Evolutionary conservation across 768 basidiomycete species (phyloP).

Genomic region (Suillus americanus): DNA sequence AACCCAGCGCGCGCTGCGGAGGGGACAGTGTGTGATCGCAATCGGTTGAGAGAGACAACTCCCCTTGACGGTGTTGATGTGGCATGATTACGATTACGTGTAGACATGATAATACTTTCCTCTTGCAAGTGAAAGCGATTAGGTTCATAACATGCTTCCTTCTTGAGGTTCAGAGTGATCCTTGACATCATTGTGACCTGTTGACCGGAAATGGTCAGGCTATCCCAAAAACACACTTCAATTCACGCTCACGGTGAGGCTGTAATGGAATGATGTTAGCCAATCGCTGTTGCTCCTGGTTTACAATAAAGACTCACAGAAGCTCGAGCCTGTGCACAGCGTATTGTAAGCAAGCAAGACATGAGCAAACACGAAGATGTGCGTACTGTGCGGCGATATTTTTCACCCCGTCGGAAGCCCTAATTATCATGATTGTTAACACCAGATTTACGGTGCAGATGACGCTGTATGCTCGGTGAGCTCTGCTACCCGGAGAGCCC

Average conservation of each 20-base stretch:
- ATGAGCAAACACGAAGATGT: not conserved
- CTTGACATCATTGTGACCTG: constrained; percentile 69
- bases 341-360: not conserved
- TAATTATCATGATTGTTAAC: constrained; percentile 39
- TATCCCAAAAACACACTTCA: not conserved
- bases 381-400: constrained; percentile 36
- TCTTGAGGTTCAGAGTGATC: constrained; percentile 61
- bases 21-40: not conserved
- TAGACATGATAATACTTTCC: not conserved
- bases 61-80: not conserved
- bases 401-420: constrained; percentile 27
- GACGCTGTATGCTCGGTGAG: constrained; percentile 22
- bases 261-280: constrained; percentile 29
- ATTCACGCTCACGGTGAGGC: constrained; percentile 14
- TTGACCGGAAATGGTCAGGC: constrained; percentile 3
- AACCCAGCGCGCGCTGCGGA: not conserved
- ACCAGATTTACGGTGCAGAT: constrained; percentile 39
- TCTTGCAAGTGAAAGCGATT: not conserved
- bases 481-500: not conserved
- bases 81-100: not conserved
- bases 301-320: constrained; percentile 32
- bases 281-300: constrained; percentile 35
- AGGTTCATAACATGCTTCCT: constrained; percentile 20
- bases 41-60: not conserved
- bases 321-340: constrained; percentile 31